Percentiles rank a stretch among this genome's conserved stretches.
phyloP scores from a whole-genome alignment of 192 early-diverging fungal species.

The Dissophora ornata region DNA sequence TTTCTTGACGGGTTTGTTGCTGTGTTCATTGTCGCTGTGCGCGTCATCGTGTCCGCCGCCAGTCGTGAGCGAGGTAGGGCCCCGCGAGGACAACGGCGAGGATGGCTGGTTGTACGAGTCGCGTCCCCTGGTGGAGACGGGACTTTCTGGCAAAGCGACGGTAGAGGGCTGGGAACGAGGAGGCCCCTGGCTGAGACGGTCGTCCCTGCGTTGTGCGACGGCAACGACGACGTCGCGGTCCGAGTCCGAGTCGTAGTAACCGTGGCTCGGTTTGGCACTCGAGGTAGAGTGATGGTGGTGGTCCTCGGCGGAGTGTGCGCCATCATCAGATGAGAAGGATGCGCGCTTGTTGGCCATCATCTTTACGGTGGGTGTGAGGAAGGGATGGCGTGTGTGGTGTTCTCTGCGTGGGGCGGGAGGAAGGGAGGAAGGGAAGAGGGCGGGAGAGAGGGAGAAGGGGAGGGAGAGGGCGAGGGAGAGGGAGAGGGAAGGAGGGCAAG shows the following conservation, averaged over 20 bases:
- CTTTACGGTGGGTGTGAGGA: not conserved
- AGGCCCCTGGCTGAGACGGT: not conserved
- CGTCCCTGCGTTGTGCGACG: too few relatives aligned
- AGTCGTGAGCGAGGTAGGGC: not conserved
- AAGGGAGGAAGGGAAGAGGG: not conserved
- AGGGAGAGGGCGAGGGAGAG: not conserved
- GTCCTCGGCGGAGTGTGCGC: not conserved
- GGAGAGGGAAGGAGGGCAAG: not conserved
- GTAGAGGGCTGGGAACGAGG: too few relatives aligned
- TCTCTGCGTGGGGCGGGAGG: not conserved
- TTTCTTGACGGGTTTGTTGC: not conserved
- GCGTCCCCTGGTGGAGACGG: conserved; percentile 23
- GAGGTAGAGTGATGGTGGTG: conserved; percentile 8
- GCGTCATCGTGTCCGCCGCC: not conserved
- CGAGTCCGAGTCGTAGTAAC: not conserved
- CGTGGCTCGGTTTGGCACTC: too few relatives aligned
- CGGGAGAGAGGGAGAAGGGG: not conserved
- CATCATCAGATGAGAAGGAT: conserved; percentile 31
- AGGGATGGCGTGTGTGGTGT: not conserved
- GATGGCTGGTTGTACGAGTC: conserved; percentile 12
- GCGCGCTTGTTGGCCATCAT: conserved; percentile 27
- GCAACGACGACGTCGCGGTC: not conserved
- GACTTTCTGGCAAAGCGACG: conserved; percentile 36
- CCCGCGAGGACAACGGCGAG: conserved; percentile 5
- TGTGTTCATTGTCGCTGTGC: not conserved